Conservation (phyloP, 495 filamentous ascomycete species). For the Penicillium steckii region DNA sequence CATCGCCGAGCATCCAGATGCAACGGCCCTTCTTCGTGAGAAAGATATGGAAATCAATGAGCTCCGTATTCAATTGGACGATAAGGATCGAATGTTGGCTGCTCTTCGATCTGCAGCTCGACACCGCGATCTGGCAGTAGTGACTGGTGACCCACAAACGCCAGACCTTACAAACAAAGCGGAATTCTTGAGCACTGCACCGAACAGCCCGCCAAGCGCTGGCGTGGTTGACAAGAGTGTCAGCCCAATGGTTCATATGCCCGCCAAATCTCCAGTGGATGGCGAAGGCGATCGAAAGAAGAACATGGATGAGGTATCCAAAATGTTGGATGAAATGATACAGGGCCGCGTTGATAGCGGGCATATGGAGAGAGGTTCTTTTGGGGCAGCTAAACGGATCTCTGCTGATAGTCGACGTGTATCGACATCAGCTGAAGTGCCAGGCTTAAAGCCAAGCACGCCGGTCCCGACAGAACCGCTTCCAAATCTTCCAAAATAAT, state of each 20-base stretch:
- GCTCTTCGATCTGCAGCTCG: slow-evolving; percentile 84
- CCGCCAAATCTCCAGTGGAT: slow-evolving; percentile 23
- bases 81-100: slow-evolving; percentile 91
- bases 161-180: slow-evolving; percentile 32
- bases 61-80: slow-evolving; percentile 83
- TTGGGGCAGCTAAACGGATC: slow-evolving; percentile 53
- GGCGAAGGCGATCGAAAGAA: slow-evolving; percentile 54
- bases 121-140: slow-evolving; percentile 81
- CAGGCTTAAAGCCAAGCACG: slow-evolving; percentile 25
- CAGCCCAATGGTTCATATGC: slow-evolving; percentile 19
- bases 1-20: slow-evolving; percentile 63
- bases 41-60: slow-evolving; percentile 94
- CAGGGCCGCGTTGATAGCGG: slow-evolving; percentile 76
- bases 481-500: slow-evolving; percentile 8
- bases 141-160: slow-evolving; percentile 41
- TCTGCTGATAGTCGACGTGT: slow-evolving; percentile 36
- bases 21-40: slow-evolving; percentile 69
- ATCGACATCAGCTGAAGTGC: slow-evolving; percentile 32
- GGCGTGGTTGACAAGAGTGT: slow-evolving; percentile 17
- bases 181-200: slow-evolving; percentile 32
- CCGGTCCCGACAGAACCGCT: slow-evolving; percentile 4
- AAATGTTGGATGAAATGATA: slow-evolving; percentile 93
- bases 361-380: slow-evolving; percentile 56
- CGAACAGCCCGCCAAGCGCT: slow-evolving; percentile 23
- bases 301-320: slow-evolving; percentile 84